These are phyloP conservation scores for Neurospora hispaniola DNA, from an alignment of 495 filamentous ascomycete species.

Conservation along the genomic window DNA sequence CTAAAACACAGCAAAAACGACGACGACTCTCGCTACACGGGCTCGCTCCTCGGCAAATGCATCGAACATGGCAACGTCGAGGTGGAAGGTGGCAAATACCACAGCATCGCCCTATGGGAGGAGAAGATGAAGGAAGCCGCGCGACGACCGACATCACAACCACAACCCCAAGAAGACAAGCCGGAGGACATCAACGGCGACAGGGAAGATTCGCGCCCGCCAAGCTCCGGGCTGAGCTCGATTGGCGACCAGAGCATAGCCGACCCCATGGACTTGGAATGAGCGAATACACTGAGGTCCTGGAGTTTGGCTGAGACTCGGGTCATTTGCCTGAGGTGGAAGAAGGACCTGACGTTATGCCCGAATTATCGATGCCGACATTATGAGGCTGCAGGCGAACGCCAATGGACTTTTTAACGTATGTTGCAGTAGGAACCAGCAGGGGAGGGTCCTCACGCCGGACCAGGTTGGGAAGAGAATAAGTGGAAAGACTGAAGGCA, in stretches of 20 bases:
- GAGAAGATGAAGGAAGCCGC: conserved; percentile 18
- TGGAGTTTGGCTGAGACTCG: conserved; percentile 6
- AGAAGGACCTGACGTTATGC: neutral
- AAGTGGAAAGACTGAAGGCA: neutral
- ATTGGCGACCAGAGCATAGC: conserved; percentile 34
- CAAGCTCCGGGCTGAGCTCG: conserved; percentile 42
- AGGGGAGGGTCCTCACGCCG: neutral
- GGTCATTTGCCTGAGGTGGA: neutral
- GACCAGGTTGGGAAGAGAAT: neutral
- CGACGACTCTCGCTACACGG: conserved; percentile 69
- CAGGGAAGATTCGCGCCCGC: conserved; percentile 28
- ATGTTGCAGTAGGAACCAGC: neutral
- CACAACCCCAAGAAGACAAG: conserved; percentile 5
- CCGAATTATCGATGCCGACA: neutral
- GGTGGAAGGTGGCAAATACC: conserved; percentile 61
- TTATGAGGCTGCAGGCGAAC: neutral
- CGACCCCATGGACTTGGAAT: conserved; percentile 29
- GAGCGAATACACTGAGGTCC: neutral
- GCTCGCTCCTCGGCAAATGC: conserved; percentile 63
- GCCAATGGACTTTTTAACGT: neutral
- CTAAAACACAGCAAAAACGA: conserved; percentile 73
- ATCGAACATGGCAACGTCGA: conserved; percentile 55
- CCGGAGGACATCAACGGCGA: conserved; percentile 1
- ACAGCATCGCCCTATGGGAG: conserved; percentile 59
- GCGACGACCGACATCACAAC: conserved; percentile 11